Evolutionary conservation across 352 stramenopile species (phyloP).

Genomic region (Pythium rhizo-oryzae): DNA sequence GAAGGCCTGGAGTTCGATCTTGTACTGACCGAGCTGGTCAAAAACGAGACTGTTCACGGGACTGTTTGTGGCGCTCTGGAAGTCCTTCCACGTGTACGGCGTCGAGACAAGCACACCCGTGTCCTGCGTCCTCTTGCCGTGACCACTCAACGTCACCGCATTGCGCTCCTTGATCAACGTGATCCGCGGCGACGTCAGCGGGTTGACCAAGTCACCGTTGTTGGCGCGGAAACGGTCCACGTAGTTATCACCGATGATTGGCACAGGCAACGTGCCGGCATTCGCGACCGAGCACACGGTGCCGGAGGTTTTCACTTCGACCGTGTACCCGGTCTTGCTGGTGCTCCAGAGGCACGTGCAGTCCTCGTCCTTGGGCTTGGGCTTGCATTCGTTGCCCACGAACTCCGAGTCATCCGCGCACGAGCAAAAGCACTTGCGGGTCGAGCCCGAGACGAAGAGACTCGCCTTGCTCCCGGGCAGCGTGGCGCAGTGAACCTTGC

Average conservation of each 20-base stretch:
- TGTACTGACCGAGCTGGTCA: slow-evolving; percentile 31
- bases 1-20: slow-evolving; percentile 26
- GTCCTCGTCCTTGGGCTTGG: not conserved
- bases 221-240: not conserved
- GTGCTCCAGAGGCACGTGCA: not conserved
- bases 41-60: not conserved
- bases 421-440: not conserved
- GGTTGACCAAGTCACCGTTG: not conserved
- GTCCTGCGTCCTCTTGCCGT: too few relatives aligned
- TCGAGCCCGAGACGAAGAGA: not conserved
- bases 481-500: not conserved
- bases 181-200: not conserved
- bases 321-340: not conserved
- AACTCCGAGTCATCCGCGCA: not conserved
- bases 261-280: not conserved
- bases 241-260: not conserved
- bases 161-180: not conserved
- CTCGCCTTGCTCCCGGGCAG: not conserved
- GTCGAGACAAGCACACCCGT: too few relatives aligned
- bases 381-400: not conserved
- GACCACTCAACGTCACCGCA: too few relatives aligned
- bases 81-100: too few relatives aligned
- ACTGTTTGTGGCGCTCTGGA: not conserved
- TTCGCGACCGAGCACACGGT: not conserved
- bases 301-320: not conserved